Conservation (phyloP, 2,329 filamentous ascomycete species). For the Sporothrix euskadiensis region DNA sequence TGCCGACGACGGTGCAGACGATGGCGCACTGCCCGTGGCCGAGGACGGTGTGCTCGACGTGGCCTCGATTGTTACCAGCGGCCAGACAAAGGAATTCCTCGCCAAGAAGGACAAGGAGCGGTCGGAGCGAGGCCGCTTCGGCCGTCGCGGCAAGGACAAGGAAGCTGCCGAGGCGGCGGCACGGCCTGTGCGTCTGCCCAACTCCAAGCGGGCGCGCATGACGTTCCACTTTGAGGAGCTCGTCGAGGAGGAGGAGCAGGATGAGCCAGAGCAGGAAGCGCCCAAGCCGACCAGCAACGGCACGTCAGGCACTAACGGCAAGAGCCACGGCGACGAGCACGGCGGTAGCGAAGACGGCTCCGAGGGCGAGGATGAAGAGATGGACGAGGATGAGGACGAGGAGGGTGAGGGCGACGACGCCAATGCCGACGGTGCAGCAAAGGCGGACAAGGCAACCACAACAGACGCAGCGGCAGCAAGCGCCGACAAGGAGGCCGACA, state of each 20-base stretch:
- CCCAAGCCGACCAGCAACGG: slow-evolving; percentile 24
- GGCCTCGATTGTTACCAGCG: slow-evolving; percentile 79
- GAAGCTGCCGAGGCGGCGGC: slow-evolving; percentile 55
- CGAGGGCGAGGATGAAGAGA: slow-evolving; percentile 29
- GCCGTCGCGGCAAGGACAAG: slow-evolving; percentile 62
- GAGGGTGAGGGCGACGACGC: slow-evolving; percentile 27
- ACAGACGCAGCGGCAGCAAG: neutral
- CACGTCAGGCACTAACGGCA: slow-evolving; percentile 25
- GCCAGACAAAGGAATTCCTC: slow-evolving; percentile 78
- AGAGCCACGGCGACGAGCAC: slow-evolving; percentile 25
- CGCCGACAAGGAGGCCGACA: slow-evolving; percentile 7
- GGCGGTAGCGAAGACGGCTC: slow-evolving; percentile 31
- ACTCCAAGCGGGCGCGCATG: slow-evolving; percentile 68
- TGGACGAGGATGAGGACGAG: slow-evolving; percentile 32
- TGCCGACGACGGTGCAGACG: slow-evolving; percentile 39
- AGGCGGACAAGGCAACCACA: slow-evolving; percentile 22
- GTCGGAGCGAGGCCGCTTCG: slow-evolving; percentile 61
- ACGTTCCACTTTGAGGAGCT: slow-evolving; percentile 74
- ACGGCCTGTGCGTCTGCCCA: slow-evolving; percentile 64
- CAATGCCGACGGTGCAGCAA: slow-evolving; percentile 2
- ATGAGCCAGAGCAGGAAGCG: slow-evolving; percentile 47
- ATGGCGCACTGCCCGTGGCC: slow-evolving; percentile 45
- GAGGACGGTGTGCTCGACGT: slow-evolving; percentile 77
- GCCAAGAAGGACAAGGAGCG: slow-evolving; percentile 83
- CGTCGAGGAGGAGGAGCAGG: slow-evolving; percentile 57